Percentiles rank a stretch among this genome's conserved stretches.
These are phyloP conservation scores for Penstemon barbatus DNA, from an alignment of 257 asterid species.

Conservation along the genomic window DNA sequence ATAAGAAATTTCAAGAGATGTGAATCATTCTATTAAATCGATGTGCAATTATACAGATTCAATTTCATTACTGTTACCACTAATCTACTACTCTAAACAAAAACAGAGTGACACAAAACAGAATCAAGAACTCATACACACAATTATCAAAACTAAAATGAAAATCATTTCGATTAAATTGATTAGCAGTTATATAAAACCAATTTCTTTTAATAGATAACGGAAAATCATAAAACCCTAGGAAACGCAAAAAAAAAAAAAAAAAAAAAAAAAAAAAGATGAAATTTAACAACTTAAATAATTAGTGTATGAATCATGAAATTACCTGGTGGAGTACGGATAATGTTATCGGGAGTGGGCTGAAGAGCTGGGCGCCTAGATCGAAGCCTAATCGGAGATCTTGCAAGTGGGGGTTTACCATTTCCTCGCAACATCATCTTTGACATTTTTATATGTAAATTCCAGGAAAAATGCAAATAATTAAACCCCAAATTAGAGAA, in stretches of 20 bases:
- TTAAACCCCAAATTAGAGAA: too few relatives aligned
- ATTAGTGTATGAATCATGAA: too few relatives aligned
- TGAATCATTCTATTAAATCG: neutral
- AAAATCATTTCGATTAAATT: too few relatives aligned
- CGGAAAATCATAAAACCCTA: neutral
- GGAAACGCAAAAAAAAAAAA: neutral
- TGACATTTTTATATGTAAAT: conserved; percentile 10
- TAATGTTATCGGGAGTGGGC: conserved; percentile 36
- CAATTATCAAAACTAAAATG: too few relatives aligned
- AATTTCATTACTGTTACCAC: neutral
- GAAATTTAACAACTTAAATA: too few relatives aligned
- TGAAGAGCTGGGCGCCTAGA: conserved; percentile 59
- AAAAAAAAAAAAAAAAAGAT: too few relatives aligned
- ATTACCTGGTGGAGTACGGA: conserved; percentile 62
- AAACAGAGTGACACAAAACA: neutral
- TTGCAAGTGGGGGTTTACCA: conserved; percentile 82
- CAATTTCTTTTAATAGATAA: too few relatives aligned
- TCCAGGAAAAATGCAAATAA: neutral
- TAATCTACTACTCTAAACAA: too few relatives aligned
- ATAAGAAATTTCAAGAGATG: too few relatives aligned
- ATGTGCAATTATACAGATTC: neutral
- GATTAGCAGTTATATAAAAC: too few relatives aligned
- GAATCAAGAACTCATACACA: neutral
- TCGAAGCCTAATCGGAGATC: conserved; percentile 81
- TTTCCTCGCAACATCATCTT: conserved; percentile 66